Conservation (phyloP, 2,329 filamentous ascomycete genomes). For the Nigrospora sphaerica region DNA sequence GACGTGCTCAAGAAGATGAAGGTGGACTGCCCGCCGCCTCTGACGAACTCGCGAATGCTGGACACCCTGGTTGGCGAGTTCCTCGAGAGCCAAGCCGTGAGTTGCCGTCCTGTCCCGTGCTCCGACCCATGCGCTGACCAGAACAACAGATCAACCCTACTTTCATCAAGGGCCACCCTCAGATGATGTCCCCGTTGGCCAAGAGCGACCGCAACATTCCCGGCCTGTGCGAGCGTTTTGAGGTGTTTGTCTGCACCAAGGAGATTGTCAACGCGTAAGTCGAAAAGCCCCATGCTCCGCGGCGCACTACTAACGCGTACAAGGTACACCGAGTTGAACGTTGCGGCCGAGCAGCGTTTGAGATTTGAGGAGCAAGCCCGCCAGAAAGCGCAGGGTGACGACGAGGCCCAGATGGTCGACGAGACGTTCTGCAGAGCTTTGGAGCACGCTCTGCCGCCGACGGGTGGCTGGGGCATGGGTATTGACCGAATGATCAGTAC, state of each 20-base stretch:
- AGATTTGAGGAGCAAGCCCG: constrained; percentile 91
- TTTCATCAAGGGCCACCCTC: constrained; percentile 76
- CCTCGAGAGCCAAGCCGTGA: constrained; percentile 61
- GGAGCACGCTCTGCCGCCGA: constrained; percentile 87
- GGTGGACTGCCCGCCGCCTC: constrained; percentile 80
- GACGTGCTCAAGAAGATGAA: constrained; percentile 62
- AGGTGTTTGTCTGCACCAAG: constrained; percentile 95
- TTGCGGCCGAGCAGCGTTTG: constrained; percentile 88
- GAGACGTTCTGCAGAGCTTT: constrained; percentile 90
- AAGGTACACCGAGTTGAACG: constrained; percentile 88
- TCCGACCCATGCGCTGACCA: neutral
- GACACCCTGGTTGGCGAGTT: constrained; percentile 93
- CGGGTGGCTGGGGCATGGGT: constrained; percentile 93
- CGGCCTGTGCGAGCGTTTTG: constrained; percentile 92
- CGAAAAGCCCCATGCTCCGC: neutral
- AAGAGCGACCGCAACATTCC: constrained; percentile 81
- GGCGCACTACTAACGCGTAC: neutral
- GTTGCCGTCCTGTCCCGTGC: neutral
- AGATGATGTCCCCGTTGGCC: constrained; percentile 81
- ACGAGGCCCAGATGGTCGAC: constrained; percentile 92
- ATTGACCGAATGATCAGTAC: constrained; percentile 82
- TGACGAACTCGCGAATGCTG: constrained; percentile 93
- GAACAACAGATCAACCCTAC: constrained; percentile 67
- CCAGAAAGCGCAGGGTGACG: constrained; percentile 94
- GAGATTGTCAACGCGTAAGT: constrained; percentile 80